These are phyloP conservation scores for Cladorrhinum samala DNA, from an alignment of 495 filamentous ascomycete species.

Conservation along the genomic window DNA sequence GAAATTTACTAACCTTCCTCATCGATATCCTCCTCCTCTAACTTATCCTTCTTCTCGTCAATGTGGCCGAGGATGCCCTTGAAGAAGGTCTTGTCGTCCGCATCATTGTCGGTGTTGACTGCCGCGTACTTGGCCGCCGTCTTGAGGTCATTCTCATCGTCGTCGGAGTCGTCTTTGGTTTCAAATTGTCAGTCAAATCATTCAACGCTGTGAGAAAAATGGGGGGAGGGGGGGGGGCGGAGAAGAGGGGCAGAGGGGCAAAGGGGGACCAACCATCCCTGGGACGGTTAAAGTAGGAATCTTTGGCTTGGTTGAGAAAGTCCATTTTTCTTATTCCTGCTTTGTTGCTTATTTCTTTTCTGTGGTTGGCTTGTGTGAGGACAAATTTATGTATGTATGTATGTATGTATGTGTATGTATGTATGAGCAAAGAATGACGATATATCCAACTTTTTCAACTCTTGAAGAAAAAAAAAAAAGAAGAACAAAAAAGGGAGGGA, in stretches of 20 bases:
- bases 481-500: too few species aligned
- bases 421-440: too few species aligned
- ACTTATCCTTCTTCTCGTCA: conserved; percentile 41
- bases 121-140: conserved; percentile 48
- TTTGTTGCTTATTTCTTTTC: not conserved
- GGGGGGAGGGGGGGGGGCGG: too few species aligned
- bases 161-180: conserved; percentile 14
- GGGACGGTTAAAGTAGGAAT: not conserved
- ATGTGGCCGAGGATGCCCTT: conserved; percentile 42
- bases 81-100: conserved; percentile 48
- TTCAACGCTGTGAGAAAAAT: too few species aligned
- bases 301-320: not conserved
- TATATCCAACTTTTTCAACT: too few species aligned
- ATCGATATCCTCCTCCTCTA: conserved; percentile 51
- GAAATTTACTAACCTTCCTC: conserved; percentile 42
- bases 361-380: too few species aligned
- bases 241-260: not conserved
- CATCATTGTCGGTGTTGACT: conserved; percentile 32
- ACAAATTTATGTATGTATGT: too few species aligned
- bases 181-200: too few species aligned
- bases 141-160: conserved; percentile 42
- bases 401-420: too few species aligned
- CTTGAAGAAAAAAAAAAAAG: too few species aligned
- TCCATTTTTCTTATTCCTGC: too few species aligned
- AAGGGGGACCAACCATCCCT: not conserved